These are phyloP conservation scores for Exophiala xenobiotica DNA, from an alignment of 2,329 filamentous ascomycete species.

Conservation along the genomic window DNA sequence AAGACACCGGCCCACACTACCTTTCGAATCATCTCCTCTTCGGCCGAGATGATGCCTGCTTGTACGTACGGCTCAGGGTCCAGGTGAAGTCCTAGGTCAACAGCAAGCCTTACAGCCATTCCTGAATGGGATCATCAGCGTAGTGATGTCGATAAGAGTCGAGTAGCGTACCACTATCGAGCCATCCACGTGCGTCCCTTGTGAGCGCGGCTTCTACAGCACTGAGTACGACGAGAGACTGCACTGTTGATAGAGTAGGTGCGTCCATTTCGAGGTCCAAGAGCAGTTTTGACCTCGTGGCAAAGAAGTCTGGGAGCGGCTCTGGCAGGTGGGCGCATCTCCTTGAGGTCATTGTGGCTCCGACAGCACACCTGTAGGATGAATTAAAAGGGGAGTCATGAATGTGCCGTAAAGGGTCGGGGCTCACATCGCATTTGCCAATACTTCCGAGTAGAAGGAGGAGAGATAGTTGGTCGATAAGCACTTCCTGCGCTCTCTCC, in stretches of 20 bases:
- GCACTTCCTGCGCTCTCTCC: slow-evolving; percentile 16
- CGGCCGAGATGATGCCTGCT: slow-evolving; percentile 7
- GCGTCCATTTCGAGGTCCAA: slow-evolving; percentile 31
- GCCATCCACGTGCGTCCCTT: slow-evolving; percentile 31
- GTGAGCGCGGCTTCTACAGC: slow-evolving; percentile 27
- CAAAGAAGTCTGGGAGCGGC: slow-evolving; percentile 30
- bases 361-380: slow-evolving; percentile 13
- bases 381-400: too few species aligned
- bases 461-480: slow-evolving; percentile 6
- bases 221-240: slow-evolving; percentile 30
- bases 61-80: slow-evolving; percentile 21
- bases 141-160: background rate
- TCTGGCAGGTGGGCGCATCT: slow-evolving; percentile 15
- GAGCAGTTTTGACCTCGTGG: slow-evolving; percentile 27
- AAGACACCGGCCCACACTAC: slow-evolving; percentile 20
- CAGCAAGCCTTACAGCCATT: slow-evolving; percentile 28
- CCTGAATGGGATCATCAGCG: slow-evolving; percentile 9
- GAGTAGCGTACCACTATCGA: slow-evolving; percentile 28
- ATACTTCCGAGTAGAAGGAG: slow-evolving; percentile 18
- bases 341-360: slow-evolving; percentile 16
- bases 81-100: slow-evolving; percentile 23
- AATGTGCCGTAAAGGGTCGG: background rate
- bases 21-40: slow-evolving; percentile 20
- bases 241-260: slow-evolving; percentile 30
- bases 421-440: slow-evolving; percentile 24